Evolutionary conservation across 805 yeast species (phyloP).

Genomic region (Candida xiaguanensis): DNA sequence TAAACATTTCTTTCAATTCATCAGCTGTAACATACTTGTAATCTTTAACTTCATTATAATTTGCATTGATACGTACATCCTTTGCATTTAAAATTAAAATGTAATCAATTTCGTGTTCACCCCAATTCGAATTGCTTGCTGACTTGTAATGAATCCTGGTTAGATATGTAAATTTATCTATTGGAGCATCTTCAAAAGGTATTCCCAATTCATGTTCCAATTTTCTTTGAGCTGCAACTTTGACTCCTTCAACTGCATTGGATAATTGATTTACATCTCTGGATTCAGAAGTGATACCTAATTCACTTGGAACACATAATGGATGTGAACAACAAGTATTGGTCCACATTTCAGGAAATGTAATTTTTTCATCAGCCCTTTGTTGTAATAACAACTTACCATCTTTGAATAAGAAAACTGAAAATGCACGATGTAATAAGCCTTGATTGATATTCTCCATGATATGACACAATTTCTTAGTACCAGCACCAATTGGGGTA

Average conservation of each 20-base stretch:
- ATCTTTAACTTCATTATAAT: conserved; percentile 76
- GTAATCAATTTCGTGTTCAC: conserved; percentile 97
- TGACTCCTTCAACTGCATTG: conserved; percentile 72
- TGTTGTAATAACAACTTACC: conserved; percentile 83
- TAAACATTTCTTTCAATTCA: conserved; percentile 73
- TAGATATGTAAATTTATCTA: conserved; percentile 70
- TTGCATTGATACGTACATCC: conserved; percentile 57
- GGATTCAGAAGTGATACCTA: conserved; percentile 45
- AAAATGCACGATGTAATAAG: conserved; percentile 89
- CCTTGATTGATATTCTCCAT: conserved; percentile 87
- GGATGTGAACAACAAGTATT: conserved; percentile 99
- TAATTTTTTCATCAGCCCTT: conserved; percentile 93
- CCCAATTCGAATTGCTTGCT: conserved; percentile 71
- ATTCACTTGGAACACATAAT: conserved; percentile 73
- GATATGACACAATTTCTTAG: conserved; percentile 85
- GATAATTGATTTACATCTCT: conserved; percentile 36
- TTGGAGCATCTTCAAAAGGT: conserved; percentile 51
- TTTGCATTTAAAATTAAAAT: conserved; percentile 70
- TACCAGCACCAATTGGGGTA: conserved; percentile 85
- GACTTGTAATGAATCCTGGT: conserved; percentile 96
- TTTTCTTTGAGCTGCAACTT: conserved; percentile 87
- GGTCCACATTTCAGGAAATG: conserved; percentile 97
- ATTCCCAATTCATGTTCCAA: conserved; percentile 93
- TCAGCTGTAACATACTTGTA: conserved; percentile 64
- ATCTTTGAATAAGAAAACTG: conserved; percentile 84